phyloP scores from a whole-genome alignment of 176 grass and related monocot species.

The Raddia guianensis region DNA sequence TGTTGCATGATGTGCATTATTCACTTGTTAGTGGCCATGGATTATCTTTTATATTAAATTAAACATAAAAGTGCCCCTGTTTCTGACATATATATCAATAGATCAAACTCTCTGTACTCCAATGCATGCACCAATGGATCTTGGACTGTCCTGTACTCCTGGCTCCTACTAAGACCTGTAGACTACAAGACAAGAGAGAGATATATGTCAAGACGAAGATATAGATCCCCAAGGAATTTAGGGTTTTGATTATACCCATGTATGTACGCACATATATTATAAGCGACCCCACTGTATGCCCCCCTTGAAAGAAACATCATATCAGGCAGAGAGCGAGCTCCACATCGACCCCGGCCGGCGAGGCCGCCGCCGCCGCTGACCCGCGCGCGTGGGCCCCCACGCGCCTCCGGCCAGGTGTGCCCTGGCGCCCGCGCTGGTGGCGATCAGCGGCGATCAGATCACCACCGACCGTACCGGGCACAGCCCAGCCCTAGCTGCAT shows the following conservation, averaged over 20 bases:
- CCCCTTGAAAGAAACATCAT: constrained; percentile 18
- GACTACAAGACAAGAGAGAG: neutral
- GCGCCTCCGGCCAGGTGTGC: constrained; percentile 9
- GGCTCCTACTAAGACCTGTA: too few species aligned
- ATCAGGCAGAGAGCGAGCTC: constrained; percentile 13
- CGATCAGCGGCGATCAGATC: neutral
- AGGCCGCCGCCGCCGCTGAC: constrained; percentile 44
- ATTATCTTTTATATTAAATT: too few species aligned
- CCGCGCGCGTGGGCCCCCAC: constrained; percentile 11
- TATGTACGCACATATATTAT: neutral
- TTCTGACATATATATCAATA: too few species aligned
- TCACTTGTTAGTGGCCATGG: too few species aligned
- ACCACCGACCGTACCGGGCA: constrained; percentile 8
- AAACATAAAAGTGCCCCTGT: too few species aligned
- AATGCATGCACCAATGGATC: neutral
- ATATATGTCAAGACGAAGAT: neutral
- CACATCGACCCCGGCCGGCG: constrained; percentile 28
- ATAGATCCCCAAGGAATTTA: neutral
- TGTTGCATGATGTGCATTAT: too few species aligned
- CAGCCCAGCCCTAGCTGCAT: neutral
- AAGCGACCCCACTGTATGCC: neutral
- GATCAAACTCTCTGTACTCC: neutral
- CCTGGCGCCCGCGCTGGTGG: neutral
- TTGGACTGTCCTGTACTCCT: neutral
- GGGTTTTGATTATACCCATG: neutral